Percentiles rank a stretch among this genome's conserved stretches.
Evolutionary conservation across 1,284 basidiomycete genomes (phyloP).

Genomic region (Bjerkandera adusta): DNA sequence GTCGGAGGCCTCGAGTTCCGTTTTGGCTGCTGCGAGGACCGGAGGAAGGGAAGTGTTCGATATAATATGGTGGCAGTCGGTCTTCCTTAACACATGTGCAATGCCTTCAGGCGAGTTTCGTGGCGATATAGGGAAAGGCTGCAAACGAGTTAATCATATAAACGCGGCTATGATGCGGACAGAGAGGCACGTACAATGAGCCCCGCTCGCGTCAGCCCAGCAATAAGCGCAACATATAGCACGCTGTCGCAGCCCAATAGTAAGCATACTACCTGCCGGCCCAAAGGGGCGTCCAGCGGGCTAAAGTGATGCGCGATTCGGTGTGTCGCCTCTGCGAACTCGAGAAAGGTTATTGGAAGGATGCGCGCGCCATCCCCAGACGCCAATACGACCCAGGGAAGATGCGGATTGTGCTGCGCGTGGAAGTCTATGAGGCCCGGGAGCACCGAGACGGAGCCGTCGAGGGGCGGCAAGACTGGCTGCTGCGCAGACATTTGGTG

Average conservation of each 20-base stretch:
- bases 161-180: not conserved
- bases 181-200: conserved; percentile 20
- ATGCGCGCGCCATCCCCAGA: not conserved
- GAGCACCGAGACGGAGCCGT: conserved; percentile 15
- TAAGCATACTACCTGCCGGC: conserved; percentile 30
- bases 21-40: conserved; percentile 2
- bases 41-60: conserved; percentile 5
- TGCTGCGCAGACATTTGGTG: too few relatives aligned
- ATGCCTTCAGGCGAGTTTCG: conserved; percentile 13
- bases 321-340: conserved; percentile 29
- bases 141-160: not conserved
- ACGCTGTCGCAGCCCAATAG: conserved; percentile 30
- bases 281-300: conserved; percentile 21
- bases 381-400: conserved; percentile 20
- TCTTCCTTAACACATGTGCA: conserved; percentile 12
- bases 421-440: conserved; percentile 32
- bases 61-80: conserved; percentile 10
- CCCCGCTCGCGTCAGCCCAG: conserved; percentile 32
- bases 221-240: conserved; percentile 28
- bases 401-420: conserved; percentile 29
- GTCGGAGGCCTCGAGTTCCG: conserved; percentile 1
- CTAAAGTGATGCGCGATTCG: conserved; percentile 31
- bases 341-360: conserved; percentile 13
- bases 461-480: conserved; percentile 13
- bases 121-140: conserved; percentile 27